Base-by-base conservation (phyloP, 768 basidiomycete species). In the Kwoniella shandongensis region DNA sequence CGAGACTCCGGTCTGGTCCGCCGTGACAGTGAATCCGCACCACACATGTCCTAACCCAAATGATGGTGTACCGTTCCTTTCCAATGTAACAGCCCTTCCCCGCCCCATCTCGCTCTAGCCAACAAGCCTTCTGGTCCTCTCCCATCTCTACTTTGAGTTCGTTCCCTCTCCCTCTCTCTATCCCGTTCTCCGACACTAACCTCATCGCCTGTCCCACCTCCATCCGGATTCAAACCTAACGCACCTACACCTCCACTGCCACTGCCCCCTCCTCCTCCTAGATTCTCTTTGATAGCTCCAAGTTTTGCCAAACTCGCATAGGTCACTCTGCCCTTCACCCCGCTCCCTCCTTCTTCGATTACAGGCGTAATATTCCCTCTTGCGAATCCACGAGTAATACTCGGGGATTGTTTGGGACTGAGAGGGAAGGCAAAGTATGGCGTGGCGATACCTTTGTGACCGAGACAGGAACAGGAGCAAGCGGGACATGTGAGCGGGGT, bases 381-480 rank as follows among this genome's bases (percentile, higher is more conserved):
- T 7, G 48, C 50, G 35, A 58, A 58, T 11, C 56, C 56, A 27
- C 44, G 27, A 4, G 56, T 58, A 1, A 58, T 35, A 2, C 45
- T 25, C 0, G 56, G 48, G 1, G 30, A 42, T 3, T 27, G 59
- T 23, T 54, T 54, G 1, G 42, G 49, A n/a, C 26, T 46, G 2
- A 49, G 12, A 17, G 40, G 32, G 15, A 56, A 32, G 18, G 55
- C 39, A 23, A 52, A 46, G 26, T 44, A 62, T 12, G 61, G 50
- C 12, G 54, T 52, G 1, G 62, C 54, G n/a, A 59, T 41, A 2
- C 67, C 67, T n/a, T 51, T 29, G 17, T 61, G 51, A 8, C 54
- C 36, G 0, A 64, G 23, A 39, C 67, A 69, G 4, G 52, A 38
- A 41, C 67, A 69, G 0, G 64, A 39, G 41, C 67, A 69, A 3